Evolutionary conservation across 2,329 filamentous ascomycete species (phyloP), one percentile per base, ranked within the genome.

Genomic region (Fusarium mundagurra): DNA sequence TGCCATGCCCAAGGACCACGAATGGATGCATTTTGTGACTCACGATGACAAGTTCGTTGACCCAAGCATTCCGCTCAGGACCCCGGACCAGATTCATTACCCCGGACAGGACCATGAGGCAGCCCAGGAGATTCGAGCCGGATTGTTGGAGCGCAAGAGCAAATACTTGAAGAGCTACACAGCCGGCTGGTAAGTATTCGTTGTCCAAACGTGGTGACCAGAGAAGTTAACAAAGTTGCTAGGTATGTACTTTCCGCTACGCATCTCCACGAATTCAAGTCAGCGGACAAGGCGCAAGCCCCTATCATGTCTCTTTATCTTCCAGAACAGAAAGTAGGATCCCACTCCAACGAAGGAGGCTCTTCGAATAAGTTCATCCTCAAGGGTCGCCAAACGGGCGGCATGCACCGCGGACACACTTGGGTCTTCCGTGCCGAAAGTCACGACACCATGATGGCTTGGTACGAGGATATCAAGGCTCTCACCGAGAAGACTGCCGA

Each of bases 111-210:
- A 97, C 77, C 93, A 98, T 82, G 91, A 93, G 70, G 91, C 94
- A 61, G 83, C 94, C 87, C 81, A 93, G 70, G 96, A 98, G 82
- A 93, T 99, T 61, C 89, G 95, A 69, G 94, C 94, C 27, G 96
- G 96, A 6, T 91, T 98, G 83, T 86, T 99, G 41, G 96, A 99
- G 86, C 92, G 96, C 76, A 98, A 98, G 91, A 98, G 95, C 89
- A 99, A 98, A 81, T 99, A 98, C 80, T 86, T 99, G 71, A 98
- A 98, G 86, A 98, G 95, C 82, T 98, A 98, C 82, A 96, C 95
- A 13, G 93, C 95, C 33, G 96, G 96, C 80, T 98, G 96, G 95
- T 96, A 86, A 84, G 92, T 80, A 17, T 33, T 55, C 22, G 31
- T 53, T 41, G 18, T 8, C 61, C 22, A 41, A 44, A 4, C 24